Base-by-base conservation (phyloP, 306 rosid species). In the Cajanus cajan region DNA sequence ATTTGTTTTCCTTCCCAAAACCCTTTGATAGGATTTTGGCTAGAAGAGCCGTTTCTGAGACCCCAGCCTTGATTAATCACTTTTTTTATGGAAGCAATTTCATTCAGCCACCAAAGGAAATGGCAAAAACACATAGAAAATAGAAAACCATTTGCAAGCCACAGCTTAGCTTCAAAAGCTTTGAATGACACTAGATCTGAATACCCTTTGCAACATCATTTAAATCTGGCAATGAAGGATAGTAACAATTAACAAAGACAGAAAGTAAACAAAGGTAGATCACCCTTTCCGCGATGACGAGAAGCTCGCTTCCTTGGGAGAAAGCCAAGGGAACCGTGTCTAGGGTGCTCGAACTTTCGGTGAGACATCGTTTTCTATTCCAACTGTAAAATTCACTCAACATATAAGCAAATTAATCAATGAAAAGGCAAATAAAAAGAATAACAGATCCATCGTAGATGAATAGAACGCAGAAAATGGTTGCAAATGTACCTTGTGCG, bases 311-410 rank as follows among this genome's bases (percentile, higher is more conserved):
- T 93, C 77, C 97, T 89, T 0, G 97, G 97, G 44, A 93, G 94
- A 86, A 90, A 93, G 8, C 97, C 94, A 48, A 93, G 97, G 16
- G 97, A 93, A 2, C 97, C 97, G 64, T 93, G 97, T 18, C 97
- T 88, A 0, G 96, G 97, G 86, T 93, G 97, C 85, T 93, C 97
- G 66, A 90, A 93, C 79, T 93, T 93, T 47, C 97, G 66, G 82
- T 90, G 97, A 68, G 97, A 93, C 96, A 93, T 93, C 4, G 41
- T 47, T 28, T 64, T 63, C 68, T 58, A 40, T 52, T 78, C 57
- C 78, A 80, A 54, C 67, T 59, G 67, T 59, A 1, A 6, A 58
- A 59, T 25, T 14, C 8, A 31, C 40, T 5, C 11, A 13, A 28
- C 6, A 59, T 8, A 6, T 25, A 59, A 6, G 21, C 21, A 2